A percentile compares a stretch with the other conserved stretches of the same genome.
Conservation (phyloP, 108 stramenopile species). For the Fragilaria crotonensis region DNA sequence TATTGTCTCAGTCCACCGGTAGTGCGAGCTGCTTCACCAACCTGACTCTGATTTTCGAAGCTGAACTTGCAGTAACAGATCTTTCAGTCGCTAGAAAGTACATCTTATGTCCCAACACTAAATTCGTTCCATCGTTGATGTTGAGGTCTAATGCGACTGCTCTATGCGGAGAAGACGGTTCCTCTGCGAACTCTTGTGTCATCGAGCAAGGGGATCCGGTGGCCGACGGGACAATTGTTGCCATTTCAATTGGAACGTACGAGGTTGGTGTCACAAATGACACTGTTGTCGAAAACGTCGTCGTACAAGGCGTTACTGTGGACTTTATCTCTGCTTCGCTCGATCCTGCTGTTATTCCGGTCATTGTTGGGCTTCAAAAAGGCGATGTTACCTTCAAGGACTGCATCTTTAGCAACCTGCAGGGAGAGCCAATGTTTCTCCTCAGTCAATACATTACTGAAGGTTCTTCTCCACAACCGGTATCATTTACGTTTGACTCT, state of each 20-base stretch:
- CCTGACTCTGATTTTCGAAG: background rate
- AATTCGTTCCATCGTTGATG: background rate
- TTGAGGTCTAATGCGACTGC: background rate
- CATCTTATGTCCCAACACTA: background rate
- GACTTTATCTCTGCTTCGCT: no score
- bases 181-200: background rate
- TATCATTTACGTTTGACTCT: background rate
- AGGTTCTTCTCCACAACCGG: background rate
- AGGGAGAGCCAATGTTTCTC: background rate
- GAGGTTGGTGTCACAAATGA: background rate
- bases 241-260: background rate
- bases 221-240: background rate
- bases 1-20: no score
- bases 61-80: background rate
- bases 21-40: background rate
- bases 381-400: background rate
- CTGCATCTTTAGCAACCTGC: background rate
- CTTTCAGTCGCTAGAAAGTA: background rate
- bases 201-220: no score
- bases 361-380: background rate
- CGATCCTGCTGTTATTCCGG: background rate
- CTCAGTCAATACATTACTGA: background rate
- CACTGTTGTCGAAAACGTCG: constrained; percentile 3
- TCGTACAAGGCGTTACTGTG: background rate
- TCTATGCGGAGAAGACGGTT: background rate